Evolutionary conservation across 2,329 filamentous ascomycete genomes (phyloP).

Genomic region (Hypoxylon sp.): DNA sequence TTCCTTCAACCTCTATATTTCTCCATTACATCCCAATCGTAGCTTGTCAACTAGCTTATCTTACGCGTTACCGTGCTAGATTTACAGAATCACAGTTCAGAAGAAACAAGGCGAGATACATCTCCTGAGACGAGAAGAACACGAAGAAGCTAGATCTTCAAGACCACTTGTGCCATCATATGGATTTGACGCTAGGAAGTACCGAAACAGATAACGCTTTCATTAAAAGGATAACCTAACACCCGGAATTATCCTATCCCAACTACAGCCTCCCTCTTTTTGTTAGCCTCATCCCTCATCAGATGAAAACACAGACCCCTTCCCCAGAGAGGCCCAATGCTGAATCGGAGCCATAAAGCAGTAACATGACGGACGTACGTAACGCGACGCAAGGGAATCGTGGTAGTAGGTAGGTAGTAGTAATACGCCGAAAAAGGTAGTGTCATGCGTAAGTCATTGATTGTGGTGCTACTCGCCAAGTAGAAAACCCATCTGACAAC

Average conservation of each 20-base stretch:
- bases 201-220: conserved; percentile 15
- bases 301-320: conserved; percentile 21
- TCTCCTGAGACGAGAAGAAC: too few relatives aligned
- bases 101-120: too few relatives aligned
- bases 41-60: neutral
- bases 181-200: neutral
- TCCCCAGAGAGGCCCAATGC: conserved; percentile 27
- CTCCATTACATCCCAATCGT: neutral
- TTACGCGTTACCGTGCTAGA: neutral
- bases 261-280: conserved; percentile 22
- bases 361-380: conserved; percentile 2
- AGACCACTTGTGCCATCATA: neutral
- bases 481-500: conserved; percentile 16
- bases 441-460: conserved; percentile 28
- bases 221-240: conserved; percentile 33
- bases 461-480: conserved; percentile 10
- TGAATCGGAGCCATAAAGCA: conserved; percentile 30
- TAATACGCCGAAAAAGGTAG: conserved; percentile 7
- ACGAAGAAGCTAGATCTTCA: neutral
- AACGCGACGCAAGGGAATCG: conserved; percentile 21
- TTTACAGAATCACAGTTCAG: neutral
- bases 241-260: conserved; percentile 15
- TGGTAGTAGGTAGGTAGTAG: neutral
- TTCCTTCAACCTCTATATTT: neutral
- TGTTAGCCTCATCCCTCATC: conserved; percentile 20